These are phyloP conservation scores for Kwoniella dendrophila DNA, from an alignment of 768 basidiomycete species.

Conservation along the genomic window DNA sequence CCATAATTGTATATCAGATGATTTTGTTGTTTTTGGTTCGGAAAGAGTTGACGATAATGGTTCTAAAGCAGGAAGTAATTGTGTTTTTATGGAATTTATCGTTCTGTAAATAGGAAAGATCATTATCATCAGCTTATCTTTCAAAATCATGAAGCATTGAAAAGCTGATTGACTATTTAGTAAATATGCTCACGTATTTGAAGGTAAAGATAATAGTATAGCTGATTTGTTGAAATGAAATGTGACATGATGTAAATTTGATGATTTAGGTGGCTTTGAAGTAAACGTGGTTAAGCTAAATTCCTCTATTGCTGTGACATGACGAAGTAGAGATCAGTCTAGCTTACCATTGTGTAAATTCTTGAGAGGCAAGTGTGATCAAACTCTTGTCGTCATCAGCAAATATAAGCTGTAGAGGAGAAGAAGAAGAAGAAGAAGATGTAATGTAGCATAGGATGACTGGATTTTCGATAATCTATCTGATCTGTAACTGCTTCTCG, in stretches of 20 bases:
- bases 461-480: too few relatives aligned
- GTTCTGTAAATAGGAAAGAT: slow-evolving; percentile 19
- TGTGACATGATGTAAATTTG: slow-evolving; percentile 41
- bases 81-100: slow-evolving; percentile 31
- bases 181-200: slow-evolving; percentile 32
- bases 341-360: too few relatives aligned
- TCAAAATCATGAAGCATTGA: background rate
- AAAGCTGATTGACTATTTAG: background rate
- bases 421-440: too few relatives aligned
- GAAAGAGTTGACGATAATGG: slow-evolving; percentile 28
- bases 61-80: slow-evolving; percentile 37
- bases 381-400: too few relatives aligned
- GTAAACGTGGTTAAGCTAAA: background rate
- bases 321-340: too few relatives aligned
- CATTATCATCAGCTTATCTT: background rate
- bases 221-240: slow-evolving; percentile 46
- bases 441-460: too few relatives aligned
- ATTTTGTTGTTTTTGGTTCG: slow-evolving; percentile 17
- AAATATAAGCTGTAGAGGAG: too few relatives aligned
- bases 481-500: too few relatives aligned
- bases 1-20: slow-evolving; percentile 35
- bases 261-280: slow-evolving; percentile 42
- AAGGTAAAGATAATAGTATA: slow-evolving; percentile 43
- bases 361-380: too few relatives aligned
- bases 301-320: background rate